Conservation (phyloP, 768 basidiomycete genomes). For the Cystobasidium ongulense region DNA sequence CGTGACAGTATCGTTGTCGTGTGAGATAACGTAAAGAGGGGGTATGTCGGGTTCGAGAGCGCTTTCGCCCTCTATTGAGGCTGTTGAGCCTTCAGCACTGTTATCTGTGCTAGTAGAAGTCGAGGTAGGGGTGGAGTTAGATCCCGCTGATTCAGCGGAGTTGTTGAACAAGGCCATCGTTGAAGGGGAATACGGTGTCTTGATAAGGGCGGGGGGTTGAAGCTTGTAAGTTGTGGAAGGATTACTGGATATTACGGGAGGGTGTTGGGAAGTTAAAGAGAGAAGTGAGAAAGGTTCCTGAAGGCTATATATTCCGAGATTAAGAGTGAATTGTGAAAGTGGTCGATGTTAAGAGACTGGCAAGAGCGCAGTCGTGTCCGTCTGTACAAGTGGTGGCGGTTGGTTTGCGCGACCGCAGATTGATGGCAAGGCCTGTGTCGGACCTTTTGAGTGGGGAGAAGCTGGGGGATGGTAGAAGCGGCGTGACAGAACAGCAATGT, state of each 20-base stretch:
- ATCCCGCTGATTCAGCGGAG: neutral
- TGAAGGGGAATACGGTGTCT: neutral
- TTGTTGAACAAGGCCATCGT: neutral
- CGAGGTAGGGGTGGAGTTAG: neutral
- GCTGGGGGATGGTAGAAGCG: too few species aligned
- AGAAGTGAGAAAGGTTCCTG: neutral
- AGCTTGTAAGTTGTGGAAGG: neutral
- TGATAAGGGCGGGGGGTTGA: neutral
- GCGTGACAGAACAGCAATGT: too few species aligned
- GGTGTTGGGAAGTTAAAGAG: neutral
- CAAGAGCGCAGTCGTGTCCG: neutral
- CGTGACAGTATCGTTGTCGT: neutral
- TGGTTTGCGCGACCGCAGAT: too few species aligned
- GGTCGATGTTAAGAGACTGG: neutral
- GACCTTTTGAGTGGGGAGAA: too few species aligned
- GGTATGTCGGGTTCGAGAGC: constrained; percentile 21
- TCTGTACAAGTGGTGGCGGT: neutral
- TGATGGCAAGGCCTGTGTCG: too few species aligned
- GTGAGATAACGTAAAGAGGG: neutral
- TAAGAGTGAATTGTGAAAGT: neutral
- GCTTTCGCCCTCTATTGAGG: constrained; percentile 9
- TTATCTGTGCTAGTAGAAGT: neutral
- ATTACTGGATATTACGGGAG: neutral
- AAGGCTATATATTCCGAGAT: too few species aligned
- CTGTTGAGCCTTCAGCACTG: neutral